Base-by-base conservation (phyloP, 331 rosid species). In the Spiraea crenata region DNA sequence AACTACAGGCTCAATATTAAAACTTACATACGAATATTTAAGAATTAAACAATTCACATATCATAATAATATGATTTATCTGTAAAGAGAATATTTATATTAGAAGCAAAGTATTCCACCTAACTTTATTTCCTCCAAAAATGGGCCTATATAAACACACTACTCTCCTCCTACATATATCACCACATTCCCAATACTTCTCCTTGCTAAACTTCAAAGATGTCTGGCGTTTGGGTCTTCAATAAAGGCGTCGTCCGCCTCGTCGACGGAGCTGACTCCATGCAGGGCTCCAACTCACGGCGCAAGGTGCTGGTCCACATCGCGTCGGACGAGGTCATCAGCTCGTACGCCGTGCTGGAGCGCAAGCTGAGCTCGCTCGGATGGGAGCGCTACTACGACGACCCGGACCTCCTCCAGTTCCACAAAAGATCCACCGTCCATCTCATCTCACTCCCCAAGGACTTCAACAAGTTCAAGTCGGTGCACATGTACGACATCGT, bases 401-500 rank as follows among this genome's bases (percentile, higher is more conserved):
- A 95, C 67, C 96, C 96, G 0, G 92, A 95, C 55, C 79, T 91
- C 2, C 87, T 91, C 25, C 99, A 91, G 79, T 95, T 81, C 82
- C 99, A 95, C 79, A 95, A 87, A 76, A 79, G 86, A 44, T 85
- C 89, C 49, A 89, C 99, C 7, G 86, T 88, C 9, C 89, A 91
- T 69, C 93, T 95, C 45, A 91, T 95, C 76, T 91, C 99, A 9
- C 96, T 95, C 15, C 99, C 98, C 0, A 77, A 70, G 54, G 99
- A 95, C 48, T 95, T 95, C 81, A 72, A 39, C 82, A 85, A 52
- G 79, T 83, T 95, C 84, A 95, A 83, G 85, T 81, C 96, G 86
- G 82, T 91, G 89, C 98, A 91, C 80, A 95, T 95, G 99, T 95
- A 75, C 40, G 99, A 95, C 74, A 88, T 95, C 51, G 99, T 95